Conservation (phyloP, 2,329 filamentous ascomycete species). For the Nemania abortiva region DNA sequence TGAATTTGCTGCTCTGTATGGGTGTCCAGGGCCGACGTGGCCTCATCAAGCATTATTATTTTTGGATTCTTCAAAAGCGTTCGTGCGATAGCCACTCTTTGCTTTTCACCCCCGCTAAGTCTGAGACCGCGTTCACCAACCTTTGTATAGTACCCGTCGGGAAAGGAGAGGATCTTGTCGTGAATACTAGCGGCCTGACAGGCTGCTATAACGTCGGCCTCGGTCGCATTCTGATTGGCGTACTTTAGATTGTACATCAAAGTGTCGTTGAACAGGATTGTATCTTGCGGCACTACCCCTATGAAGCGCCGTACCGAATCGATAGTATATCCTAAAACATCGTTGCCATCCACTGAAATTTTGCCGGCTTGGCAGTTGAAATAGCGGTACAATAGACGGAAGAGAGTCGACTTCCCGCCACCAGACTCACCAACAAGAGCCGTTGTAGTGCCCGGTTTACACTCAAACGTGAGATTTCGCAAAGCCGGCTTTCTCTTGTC, state of each 20-base stretch:
- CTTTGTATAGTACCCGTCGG: conserved; percentile 88
- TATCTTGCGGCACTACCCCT: conserved; percentile 96
- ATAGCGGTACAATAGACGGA: conserved; percentile 95
- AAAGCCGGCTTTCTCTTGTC: conserved; percentile 87
- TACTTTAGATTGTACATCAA: conserved; percentile 96
- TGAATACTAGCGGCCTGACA: conserved; percentile 91
- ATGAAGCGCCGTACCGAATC: conserved; percentile 93
- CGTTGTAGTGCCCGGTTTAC: conserved; percentile 89
- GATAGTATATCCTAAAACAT: conserved; percentile 89
- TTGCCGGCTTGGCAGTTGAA: conserved; percentile 86
- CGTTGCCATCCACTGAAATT: conserved; percentile 85
- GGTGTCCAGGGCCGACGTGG: conserved; percentile 89
- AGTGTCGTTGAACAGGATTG: conserved; percentile 92
- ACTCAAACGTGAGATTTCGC: conserved; percentile 85
- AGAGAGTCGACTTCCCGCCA: conserved; percentile 96
- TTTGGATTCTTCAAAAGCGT: conserved; percentile 92
- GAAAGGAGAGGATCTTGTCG: conserved; percentile 89
- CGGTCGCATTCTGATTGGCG: conserved; percentile 82
- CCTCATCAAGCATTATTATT: conserved; percentile 93
- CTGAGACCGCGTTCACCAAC: conserved; percentile 91
- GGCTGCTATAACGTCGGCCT: conserved; percentile 84
- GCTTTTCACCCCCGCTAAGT: conserved; percentile 91
- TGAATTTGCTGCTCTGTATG: conserved; percentile 96
- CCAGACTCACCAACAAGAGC: conserved; percentile 97
- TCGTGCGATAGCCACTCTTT: conserved; percentile 91